phyloP scores from a whole-genome alignment of 305 asterid species.

The Vinca major region DNA sequence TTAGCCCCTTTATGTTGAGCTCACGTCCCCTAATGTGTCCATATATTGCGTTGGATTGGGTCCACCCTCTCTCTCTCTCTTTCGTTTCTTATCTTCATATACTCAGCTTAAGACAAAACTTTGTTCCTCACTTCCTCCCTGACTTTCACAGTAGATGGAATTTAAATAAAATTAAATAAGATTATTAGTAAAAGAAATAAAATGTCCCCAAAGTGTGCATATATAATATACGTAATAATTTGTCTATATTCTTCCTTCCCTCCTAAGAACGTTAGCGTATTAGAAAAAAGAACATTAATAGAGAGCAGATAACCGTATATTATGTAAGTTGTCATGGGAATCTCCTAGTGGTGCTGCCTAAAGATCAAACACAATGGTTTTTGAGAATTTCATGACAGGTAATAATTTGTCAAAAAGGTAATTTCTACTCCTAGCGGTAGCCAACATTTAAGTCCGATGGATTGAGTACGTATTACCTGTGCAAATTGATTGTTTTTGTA shows the following conservation, averaged over 20 bases:
- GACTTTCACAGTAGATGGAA: conserved; percentile 21
- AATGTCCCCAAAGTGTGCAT: conserved; percentile 4
- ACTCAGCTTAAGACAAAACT: conserved; percentile 37
- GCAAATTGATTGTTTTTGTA: too few species aligned
- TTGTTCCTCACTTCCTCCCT: conserved; percentile 40
- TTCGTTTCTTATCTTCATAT: conserved; percentile 27
- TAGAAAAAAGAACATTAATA: too few species aligned
- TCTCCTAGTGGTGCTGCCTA: too few species aligned
- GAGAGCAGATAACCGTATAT: too few species aligned
- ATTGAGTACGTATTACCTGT: too few species aligned
- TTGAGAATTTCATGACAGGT: too few species aligned
- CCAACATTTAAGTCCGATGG: too few species aligned
- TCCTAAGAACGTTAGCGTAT: too few species aligned
- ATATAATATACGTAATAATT: conserved; percentile 2
- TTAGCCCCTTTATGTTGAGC: conserved; percentile 29
- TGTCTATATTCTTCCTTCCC: not conserved
- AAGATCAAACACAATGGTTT: too few species aligned
- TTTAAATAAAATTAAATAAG: conserved; percentile 15
- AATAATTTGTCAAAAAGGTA: too few species aligned
- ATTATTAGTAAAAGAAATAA: conserved; percentile 28
- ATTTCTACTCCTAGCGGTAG: too few species aligned
- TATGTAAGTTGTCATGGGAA: too few species aligned
- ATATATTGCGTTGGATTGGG: conserved; percentile 51
- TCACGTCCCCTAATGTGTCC: conserved; percentile 56
- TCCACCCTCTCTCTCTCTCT: conserved; percentile 25